Percentiles rank a stretch among this genome's conserved stretches.
phyloP scores from a whole-genome alignment of 2,329 filamentous ascomycete genomes.

The Penicillium sp. region DNA sequence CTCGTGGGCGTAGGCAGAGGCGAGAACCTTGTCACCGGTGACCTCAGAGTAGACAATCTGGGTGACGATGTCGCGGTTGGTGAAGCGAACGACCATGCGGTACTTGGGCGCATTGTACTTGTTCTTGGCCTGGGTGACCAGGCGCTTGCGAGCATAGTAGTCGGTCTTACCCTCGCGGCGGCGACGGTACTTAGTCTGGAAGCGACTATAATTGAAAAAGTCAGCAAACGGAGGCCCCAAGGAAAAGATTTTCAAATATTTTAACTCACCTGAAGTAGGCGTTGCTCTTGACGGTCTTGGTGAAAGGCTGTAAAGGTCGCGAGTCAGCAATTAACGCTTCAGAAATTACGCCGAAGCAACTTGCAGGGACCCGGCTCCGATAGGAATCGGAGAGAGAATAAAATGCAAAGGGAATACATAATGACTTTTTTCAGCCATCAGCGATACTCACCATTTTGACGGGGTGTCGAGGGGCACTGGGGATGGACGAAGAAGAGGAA shows the following conservation, averaged over 20 bases:
- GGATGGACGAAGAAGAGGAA: slow-evolving; percentile 33
- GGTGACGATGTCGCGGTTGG: slow-evolving; percentile 98
- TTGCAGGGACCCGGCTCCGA: slow-evolving; percentile 74
- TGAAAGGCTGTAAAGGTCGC: slow-evolving; percentile 70
- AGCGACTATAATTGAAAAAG: slow-evolving; percentile 64
- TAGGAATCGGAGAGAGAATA: slow-evolving; percentile 16
- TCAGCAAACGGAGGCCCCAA: slow-evolving; percentile 13
- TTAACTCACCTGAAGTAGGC: slow-evolving; percentile 91
- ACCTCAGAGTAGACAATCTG: slow-evolving; percentile 98
- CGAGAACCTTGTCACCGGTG: slow-evolving; percentile 95
- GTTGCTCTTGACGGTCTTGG: slow-evolving; percentile 95
- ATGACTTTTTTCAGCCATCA: slow-evolving; percentile 24
- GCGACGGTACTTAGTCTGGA: slow-evolving; percentile 99
- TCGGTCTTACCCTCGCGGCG: slow-evolving; percentile 96
- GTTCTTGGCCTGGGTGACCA: slow-evolving; percentile 99
- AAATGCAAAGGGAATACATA: slow-evolving; percentile 15
- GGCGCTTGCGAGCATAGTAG: slow-evolving; percentile 99
- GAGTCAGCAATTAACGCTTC: slow-evolving; percentile 99
- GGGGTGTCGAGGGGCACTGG: slow-evolving; percentile 34
- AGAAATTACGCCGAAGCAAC: slow-evolving; percentile 92
- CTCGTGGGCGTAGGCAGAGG: slow-evolving; percentile 92
- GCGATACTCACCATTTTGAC: slow-evolving; percentile 47
- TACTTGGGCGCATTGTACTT: slow-evolving; percentile 99
- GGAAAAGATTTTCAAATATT: neutral
- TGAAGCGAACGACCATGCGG: slow-evolving; percentile 98